Conservation (phyloP, 331 rosid species). For the Acacia pycnantha region DNA sequence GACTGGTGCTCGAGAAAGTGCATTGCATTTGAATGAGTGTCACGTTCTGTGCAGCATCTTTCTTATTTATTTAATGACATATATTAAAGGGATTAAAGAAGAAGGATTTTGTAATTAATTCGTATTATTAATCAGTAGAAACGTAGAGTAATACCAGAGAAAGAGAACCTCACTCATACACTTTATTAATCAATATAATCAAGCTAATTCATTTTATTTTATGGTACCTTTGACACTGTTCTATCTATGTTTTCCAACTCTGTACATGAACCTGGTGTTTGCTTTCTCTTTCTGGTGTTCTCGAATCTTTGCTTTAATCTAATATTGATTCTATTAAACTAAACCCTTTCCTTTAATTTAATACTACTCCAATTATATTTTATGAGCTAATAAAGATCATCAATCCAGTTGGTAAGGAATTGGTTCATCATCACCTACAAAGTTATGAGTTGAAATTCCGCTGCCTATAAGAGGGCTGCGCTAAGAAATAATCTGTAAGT, state of each 20-base stretch:
- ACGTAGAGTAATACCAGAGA: background rate
- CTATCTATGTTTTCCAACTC: background rate
- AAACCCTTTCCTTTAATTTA: background rate
- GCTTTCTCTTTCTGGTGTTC: background rate
- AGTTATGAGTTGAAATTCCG: too few species aligned
- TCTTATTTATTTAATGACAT: background rate
- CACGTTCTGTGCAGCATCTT: slow-evolving; percentile 24
- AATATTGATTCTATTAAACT: background rate
- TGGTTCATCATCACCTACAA: too few species aligned
- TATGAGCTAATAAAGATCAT: too few species aligned
- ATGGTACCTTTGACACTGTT: background rate
- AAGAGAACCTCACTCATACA: background rate
- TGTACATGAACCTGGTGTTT: slow-evolving; percentile 39
- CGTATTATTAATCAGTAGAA: background rate
- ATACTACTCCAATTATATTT: too few species aligned
- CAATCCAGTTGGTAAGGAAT: too few species aligned
- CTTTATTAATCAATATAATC: background rate
- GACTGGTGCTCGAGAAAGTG: slow-evolving; percentile 7
- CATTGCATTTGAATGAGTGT: slow-evolving; percentile 15
- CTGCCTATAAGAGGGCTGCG: rapidly evolving
- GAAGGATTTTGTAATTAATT: background rate
- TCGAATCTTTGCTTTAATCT: slow-evolving; percentile 26
- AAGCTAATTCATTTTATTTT: background rate
- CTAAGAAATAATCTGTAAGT: too few species aligned
- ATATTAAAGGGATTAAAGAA: background rate